Conservation (phyloP, 768 basidiomycete genomes). For the Suillus subluteus region DNA sequence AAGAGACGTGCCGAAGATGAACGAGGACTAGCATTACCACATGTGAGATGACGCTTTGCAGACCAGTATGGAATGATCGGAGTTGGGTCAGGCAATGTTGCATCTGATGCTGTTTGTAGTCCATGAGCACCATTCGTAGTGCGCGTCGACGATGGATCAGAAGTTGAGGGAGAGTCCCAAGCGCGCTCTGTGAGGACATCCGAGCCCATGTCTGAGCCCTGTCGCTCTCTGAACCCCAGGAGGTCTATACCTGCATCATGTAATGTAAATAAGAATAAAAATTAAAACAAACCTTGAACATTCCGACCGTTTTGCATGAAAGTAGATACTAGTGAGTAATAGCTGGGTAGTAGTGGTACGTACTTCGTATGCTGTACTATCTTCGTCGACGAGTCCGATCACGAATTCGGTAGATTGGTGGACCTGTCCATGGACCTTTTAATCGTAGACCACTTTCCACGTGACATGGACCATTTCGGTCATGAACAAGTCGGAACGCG, state of each 20-base stretch:
- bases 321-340: neutral
- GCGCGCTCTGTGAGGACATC: conserved; percentile 60
- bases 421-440: neutral
- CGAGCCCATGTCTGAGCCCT: conserved; percentile 42
- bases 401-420: neutral
- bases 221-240: conserved; percentile 21
- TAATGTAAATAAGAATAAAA: conserved; percentile 12
- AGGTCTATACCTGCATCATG: conserved; percentile 24
- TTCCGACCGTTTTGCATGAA: conserved; percentile 36
- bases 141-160: conserved; percentile 50
- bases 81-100: conserved; percentile 47
- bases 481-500: neutral
- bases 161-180: conserved; percentile 50
- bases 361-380: neutral
- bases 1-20: conserved; percentile 65
- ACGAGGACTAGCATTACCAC: conserved; percentile 80
- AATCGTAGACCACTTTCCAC: neutral
- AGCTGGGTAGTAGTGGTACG: neutral
- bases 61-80: conserved; percentile 83
- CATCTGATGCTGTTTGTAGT: conserved; percentile 47
- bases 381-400: neutral
- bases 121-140: conserved; percentile 37
- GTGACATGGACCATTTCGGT: neutral
- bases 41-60: conserved; percentile 88
- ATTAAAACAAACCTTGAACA: conserved; percentile 24